A percentile compares a stretch with the other conserved stretches of the same genome.
phyloP scores from a whole-genome alignment of 768 basidiomycete species.

The Suillus cothurnatus region DNA sequence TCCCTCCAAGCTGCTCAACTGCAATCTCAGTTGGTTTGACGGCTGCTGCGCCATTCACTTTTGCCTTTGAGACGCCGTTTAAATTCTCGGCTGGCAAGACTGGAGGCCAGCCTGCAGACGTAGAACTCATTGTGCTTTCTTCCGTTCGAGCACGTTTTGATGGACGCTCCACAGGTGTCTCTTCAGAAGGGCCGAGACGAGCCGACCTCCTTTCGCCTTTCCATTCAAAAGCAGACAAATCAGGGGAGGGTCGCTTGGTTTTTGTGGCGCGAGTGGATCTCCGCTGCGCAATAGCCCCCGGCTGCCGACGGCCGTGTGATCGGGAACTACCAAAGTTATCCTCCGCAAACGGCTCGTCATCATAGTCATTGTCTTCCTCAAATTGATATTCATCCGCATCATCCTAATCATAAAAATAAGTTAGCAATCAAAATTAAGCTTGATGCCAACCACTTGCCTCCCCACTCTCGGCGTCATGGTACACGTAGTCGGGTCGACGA shows the following conservation, averaged over 20 bases:
- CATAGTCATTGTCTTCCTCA: slow-evolving; percentile 67
- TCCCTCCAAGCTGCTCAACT: slow-evolving; percentile 75
- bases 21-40: slow-evolving; percentile 73
- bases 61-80: slow-evolving; percentile 46
- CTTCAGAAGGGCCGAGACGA: slow-evolving; percentile 60
- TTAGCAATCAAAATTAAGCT: slow-evolving; percentile 26
- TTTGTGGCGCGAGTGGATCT: slow-evolving; percentile 55
- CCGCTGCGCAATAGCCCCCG: slow-evolving; percentile 41
- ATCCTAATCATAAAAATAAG: slow-evolving; percentile 37
- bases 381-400: slow-evolving; percentile 69
- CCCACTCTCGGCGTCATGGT: slow-evolving; percentile 70
- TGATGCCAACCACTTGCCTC: slow-evolving; percentile 34
- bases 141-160: slow-evolving; percentile 78
- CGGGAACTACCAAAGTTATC: slow-evolving; percentile 41
- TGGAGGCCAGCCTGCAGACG: slow-evolving; percentile 38
- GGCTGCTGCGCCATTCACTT: slow-evolving; percentile 61
- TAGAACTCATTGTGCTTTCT: slow-evolving; percentile 64
- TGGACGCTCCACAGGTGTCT: slow-evolving; percentile 52
- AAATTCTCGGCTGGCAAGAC: slow-evolving; percentile 25
- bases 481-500: slow-evolving; percentile 80
- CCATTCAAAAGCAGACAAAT: slow-evolving; percentile 59
- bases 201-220: slow-evolving; percentile 74
- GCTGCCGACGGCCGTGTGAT: slow-evolving; percentile 42
- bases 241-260: slow-evolving; percentile 54
- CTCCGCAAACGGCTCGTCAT: slow-evolving; percentile 55